phyloP scores from a whole-genome alignment of 352 stramenopile species.

The Phytophthora sp. region DNA sequence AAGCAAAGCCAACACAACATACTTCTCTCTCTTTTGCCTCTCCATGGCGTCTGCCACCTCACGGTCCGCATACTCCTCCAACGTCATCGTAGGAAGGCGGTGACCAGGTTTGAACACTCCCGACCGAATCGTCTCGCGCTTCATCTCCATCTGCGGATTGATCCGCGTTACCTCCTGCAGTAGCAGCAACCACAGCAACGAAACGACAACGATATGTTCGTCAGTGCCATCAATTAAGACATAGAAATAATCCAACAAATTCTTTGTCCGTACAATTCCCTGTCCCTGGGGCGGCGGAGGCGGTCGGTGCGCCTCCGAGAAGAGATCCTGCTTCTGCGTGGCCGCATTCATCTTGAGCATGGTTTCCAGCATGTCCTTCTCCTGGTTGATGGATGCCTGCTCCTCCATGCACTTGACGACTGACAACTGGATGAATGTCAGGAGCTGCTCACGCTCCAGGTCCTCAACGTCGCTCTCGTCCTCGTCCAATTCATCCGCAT shows the following conservation, averaged over 20 bases:
- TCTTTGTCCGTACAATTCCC: slow-evolving; percentile 66
- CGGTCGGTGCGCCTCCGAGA: slow-evolving; percentile 70
- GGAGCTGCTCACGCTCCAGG: slow-evolving; percentile 82
- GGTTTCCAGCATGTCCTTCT: slow-evolving; percentile 87
- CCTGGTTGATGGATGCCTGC: slow-evolving; percentile 73
- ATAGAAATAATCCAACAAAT: too few relatives aligned
- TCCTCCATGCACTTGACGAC: slow-evolving; percentile 85
- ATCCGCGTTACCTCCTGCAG: slow-evolving; percentile 83
- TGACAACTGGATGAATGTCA: slow-evolving; percentile 78
- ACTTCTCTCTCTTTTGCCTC: slow-evolving; percentile 83
- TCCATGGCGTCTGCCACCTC: slow-evolving; percentile 90
- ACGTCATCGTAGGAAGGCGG: slow-evolving; percentile 95
- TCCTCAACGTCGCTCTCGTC: slow-evolving; percentile 74
- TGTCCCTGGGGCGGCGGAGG: slow-evolving; percentile 69
- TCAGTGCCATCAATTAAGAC: not conserved
- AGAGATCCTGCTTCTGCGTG: slow-evolving; percentile 63
- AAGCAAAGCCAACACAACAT: slow-evolving; percentile 12
- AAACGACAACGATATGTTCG: not conserved
- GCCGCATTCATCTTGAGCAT: slow-evolving; percentile 85
- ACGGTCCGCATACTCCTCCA: slow-evolving; percentile 93
- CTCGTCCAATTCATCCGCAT: slow-evolving; percentile 42
- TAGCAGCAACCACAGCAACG: slow-evolving; percentile 8
- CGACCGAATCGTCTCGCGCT: slow-evolving; percentile 85
- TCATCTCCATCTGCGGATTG: slow-evolving; percentile 87
- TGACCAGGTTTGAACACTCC: slow-evolving; percentile 96